Evolutionary conservation across 108 stramenopile species (phyloP).

Genomic region (Cyclotella baltica): DNA sequence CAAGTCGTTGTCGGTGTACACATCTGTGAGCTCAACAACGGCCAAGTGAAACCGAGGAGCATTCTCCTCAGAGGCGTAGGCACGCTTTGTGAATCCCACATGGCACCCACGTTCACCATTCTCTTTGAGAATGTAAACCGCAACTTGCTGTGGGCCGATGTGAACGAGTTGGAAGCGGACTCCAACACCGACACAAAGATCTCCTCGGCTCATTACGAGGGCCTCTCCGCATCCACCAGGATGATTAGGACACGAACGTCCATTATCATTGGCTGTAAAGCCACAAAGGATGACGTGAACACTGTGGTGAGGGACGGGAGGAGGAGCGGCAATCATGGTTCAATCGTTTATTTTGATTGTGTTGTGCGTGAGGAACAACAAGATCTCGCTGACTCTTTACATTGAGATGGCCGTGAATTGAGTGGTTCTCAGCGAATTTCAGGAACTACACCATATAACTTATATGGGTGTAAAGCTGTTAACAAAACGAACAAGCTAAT

Average conservation of each 20-base stretch:
- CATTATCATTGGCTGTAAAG: neutral
- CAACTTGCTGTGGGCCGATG: neutral
- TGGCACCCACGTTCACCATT: neutral
- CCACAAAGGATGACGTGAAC: neutral
- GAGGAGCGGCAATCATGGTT: neutral
- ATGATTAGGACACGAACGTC: neutral
- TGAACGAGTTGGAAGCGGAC: neutral
- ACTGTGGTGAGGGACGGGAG: neutral
- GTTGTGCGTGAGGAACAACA: too few species aligned
- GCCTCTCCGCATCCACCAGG: neutral
- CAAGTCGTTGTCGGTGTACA: neutral
- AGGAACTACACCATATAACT: too few species aligned
- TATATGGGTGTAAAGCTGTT: too few species aligned
- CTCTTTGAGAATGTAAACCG: neutral
- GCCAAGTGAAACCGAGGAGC: neutral
- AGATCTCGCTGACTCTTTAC: too few species aligned
- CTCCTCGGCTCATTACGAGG: neutral
- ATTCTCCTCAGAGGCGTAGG: neutral
- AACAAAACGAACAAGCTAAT: too few species aligned
- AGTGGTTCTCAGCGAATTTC: too few species aligned
- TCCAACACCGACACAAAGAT: neutral
- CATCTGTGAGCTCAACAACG: neutral
- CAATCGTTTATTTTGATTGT: too few species aligned
- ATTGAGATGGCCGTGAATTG: too few species aligned
- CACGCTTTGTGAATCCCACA: neutral